These are phyloP conservation scores for Seminavis robusta DNA, from an alignment of 108 stramenopile species.

Conservation along the genomic window DNA sequence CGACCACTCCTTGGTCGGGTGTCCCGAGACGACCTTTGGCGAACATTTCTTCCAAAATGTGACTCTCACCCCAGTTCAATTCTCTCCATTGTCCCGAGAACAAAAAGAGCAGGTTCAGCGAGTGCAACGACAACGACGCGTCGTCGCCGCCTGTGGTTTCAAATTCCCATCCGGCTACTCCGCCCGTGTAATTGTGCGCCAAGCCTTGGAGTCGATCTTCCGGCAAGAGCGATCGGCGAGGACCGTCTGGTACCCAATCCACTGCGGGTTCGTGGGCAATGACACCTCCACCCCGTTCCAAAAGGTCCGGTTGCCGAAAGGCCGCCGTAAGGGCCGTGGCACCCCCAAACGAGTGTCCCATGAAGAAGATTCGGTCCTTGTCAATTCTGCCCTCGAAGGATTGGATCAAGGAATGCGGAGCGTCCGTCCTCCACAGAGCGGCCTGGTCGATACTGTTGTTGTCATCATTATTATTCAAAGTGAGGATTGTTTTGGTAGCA, in stretches of 20 bases:
- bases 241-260: conserved; percentile 56
- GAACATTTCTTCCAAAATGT: conserved; percentile 30
- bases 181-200: conserved; percentile 13
- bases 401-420: conserved; percentile 14
- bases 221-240: conserved; percentile 28
- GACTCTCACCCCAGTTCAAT: conserved; percentile 32
- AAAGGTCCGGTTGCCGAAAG: conserved; percentile 24
- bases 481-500: conserved; percentile 17
- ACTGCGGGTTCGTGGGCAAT: conserved; percentile 60
- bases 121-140: conserved; percentile 14
- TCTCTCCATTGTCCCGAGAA: conserved; percentile 37
- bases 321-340: conserved; percentile 48
- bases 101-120: conserved; percentile 30
- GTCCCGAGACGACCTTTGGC: conserved; percentile 26
- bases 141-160: conserved; percentile 4
- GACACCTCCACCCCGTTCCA: conserved; percentile 9
- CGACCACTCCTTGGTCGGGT: conserved; percentile 8
- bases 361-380: conserved; percentile 27
- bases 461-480: conserved; percentile 28
- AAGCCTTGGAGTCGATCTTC: conserved; percentile 11
- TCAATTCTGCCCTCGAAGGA: conserved; percentile 36
- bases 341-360: conserved; percentile 71
- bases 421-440: background rate
- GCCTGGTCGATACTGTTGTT: background rate
- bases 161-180: conserved; percentile 17